Conservation (phyloP, 2,329 filamentous ascomycete species). For the Colletotrichum noveboracense region DNA sequence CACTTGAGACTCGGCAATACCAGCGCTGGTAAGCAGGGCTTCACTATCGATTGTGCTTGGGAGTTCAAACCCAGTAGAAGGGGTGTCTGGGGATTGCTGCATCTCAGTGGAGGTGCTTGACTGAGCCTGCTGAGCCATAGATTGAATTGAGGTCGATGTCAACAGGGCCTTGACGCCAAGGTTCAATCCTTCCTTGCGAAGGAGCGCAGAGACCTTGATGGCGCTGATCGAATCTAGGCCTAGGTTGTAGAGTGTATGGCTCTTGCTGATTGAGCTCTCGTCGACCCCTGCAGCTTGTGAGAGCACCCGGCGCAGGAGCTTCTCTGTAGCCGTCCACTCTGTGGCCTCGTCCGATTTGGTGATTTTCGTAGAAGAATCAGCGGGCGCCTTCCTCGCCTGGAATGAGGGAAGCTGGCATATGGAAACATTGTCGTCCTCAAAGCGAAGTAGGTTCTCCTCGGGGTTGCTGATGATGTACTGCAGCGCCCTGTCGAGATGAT, state of each 20-base stretch:
- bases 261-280: conserved; percentile 58
- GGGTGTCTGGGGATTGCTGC: neutral
- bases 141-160: conserved; percentile 64
- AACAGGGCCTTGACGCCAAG: conserved; percentile 77
- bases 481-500: conserved; percentile 65
- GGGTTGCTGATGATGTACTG: conserved; percentile 56
- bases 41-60: conserved; percentile 37
- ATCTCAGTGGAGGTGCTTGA: conserved; percentile 32
- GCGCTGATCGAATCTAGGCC: conserved; percentile 92
- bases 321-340: conserved; percentile 40
- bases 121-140: conserved; percentile 51
- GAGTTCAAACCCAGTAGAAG: neutral
- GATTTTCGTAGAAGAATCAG: neutral
- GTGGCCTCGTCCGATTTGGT: neutral
- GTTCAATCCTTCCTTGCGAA: conserved; percentile 67
- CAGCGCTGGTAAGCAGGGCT: conserved; percentile 40
- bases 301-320: conserved; percentile 51
- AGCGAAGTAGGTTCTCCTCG: conserved; percentile 57
- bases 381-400: neutral
- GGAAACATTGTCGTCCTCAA: conserved; percentile 56
- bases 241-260: conserved; percentile 78
- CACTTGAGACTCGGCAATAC: conserved; percentile 50
- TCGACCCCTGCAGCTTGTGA: conserved; percentile 66
- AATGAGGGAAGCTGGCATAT: conserved; percentile 69
- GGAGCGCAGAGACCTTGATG: conserved; percentile 78